phyloP scores from a whole-genome alignment of 768 basidiomycete species.

The Atractiella rhizophila region DNA sequence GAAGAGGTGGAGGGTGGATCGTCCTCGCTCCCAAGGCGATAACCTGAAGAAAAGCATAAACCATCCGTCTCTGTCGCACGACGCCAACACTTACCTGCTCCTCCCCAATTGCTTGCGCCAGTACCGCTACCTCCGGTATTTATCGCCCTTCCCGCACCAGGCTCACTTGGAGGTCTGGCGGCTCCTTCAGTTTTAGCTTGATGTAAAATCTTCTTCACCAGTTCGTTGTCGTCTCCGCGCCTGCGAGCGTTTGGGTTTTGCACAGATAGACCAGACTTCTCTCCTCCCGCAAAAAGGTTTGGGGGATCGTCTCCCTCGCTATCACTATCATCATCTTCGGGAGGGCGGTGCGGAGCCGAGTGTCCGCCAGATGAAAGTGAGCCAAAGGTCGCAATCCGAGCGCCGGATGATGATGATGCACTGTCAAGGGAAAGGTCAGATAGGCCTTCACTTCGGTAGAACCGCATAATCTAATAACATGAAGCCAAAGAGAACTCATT shows the following conservation, averaged over 20 bases:
- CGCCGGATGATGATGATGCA: no score
- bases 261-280: conserved; percentile 53
- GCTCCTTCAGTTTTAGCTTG: conserved; percentile 23
- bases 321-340: no score
- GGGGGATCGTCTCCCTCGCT: conserved; percentile 25
- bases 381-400: no score
- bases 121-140: conserved; percentile 2
- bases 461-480: no score
- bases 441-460: no score
- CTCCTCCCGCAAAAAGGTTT: conserved; percentile 81
- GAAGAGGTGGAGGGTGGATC: conserved; percentile 1
- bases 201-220: conserved; percentile 59
- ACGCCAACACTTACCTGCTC: not conserved
- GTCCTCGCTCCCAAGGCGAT: conserved; percentile 1
- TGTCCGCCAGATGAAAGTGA: no score
- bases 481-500: no score
- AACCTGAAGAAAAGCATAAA: not conserved
- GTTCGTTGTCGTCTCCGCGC: conserved; percentile 31
- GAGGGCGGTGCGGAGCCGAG: no score
- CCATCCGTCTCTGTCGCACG: conserved; percentile 42
- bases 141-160: conserved; percentile 1
- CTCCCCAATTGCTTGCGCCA: not conserved
- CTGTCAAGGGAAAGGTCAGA: no score
- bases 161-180: not conserved
- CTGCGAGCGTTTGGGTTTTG: conserved; percentile 44